Percentiles rank a stretch among this genome's conserved stretches.
These are phyloP conservation scores for Phytopythium oedochilum DNA, from an alignment of 352 stramenopile genomes.

Conservation along the genomic window DNA sequence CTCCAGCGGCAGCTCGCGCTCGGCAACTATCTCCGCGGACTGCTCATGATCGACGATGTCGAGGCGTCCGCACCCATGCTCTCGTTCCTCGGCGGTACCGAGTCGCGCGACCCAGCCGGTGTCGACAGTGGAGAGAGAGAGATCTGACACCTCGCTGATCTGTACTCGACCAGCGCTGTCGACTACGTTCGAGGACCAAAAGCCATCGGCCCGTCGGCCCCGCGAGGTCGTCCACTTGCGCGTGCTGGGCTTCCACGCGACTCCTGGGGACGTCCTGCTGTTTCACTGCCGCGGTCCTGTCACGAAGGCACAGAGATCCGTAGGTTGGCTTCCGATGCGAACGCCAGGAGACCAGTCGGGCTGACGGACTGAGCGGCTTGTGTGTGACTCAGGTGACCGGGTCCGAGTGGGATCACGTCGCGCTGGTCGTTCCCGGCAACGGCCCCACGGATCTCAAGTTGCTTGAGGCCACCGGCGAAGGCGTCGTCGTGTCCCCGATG, in stretches of 20 bases:
- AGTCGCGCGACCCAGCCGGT: neutral
- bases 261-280: conserved; percentile 46
- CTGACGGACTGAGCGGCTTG: neutral
- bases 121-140: neutral
- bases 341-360: neutral
- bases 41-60: conserved; percentile 37
- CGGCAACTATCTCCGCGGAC: conserved; percentile 36
- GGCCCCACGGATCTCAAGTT: conserved; percentile 23
- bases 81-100: conserved; percentile 50
- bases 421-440: conserved; percentile 31
- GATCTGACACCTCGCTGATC: neutral
- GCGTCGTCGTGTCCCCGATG: conserved; percentile 45
- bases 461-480: conserved; percentile 58
- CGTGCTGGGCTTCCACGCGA: conserved; percentile 48
- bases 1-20: conserved; percentile 26
- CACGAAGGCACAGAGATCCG: conserved; percentile 44
- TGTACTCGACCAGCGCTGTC: neutral
- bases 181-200: conserved; percentile 2
- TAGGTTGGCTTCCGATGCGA: conserved; percentile 8
- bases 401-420: conserved; percentile 67
- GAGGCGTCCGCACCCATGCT: conserved; percentile 38
- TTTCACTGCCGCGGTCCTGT: conserved; percentile 47
- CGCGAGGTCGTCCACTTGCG: conserved; percentile 56
- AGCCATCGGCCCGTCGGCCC: conserved; percentile 2
- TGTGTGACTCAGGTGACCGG: conserved; percentile 29